These are phyloP conservation scores for Solidago caesia DNA, from an alignment of 129 eudicot genomes.

Conservation along the genomic window DNA sequence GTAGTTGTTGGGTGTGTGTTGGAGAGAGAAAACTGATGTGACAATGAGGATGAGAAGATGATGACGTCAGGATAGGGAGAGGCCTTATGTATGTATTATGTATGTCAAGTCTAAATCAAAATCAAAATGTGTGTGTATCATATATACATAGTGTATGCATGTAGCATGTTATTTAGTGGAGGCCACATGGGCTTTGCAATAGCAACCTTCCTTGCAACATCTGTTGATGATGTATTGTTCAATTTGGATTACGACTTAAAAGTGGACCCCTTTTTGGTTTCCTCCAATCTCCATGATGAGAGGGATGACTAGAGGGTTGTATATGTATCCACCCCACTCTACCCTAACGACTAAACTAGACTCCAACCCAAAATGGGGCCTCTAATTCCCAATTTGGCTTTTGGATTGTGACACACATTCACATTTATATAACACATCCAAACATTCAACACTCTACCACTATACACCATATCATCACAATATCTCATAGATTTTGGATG, in stretches of 20 bases:
- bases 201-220: constrained; percentile 30
- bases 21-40: too few species aligned
- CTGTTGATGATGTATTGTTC: constrained; percentile 31
- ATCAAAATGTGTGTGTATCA: neutral
- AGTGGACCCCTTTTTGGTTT: neutral
- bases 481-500: constrained; percentile 14
- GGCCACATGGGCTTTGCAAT: constrained; percentile 29
- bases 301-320: constrained; percentile 22
- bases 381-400: constrained; percentile 26
- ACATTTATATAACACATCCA: constrained; percentile 29
- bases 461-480: constrained; percentile 30
- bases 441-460: constrained; percentile 27
- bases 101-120: too few species aligned
- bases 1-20: too few species aligned
- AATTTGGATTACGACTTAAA: constrained; percentile 28
- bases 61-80: too few species aligned
- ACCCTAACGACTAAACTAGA: constrained; percentile 23
- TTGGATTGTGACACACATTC: constrained; percentile 31
- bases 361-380: constrained; percentile 35
- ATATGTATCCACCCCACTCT: constrained; percentile 19
- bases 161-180: neutral
- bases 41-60: too few species aligned
- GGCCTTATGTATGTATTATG: too few species aligned
- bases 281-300: constrained; percentile 15
- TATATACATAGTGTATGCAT: neutral